Evolutionary conservation across 2,329 filamentous ascomycete genomes (phyloP), one percentile per base, ranked within the genome.

Genomic region (Penicillium decumbens): DNA sequence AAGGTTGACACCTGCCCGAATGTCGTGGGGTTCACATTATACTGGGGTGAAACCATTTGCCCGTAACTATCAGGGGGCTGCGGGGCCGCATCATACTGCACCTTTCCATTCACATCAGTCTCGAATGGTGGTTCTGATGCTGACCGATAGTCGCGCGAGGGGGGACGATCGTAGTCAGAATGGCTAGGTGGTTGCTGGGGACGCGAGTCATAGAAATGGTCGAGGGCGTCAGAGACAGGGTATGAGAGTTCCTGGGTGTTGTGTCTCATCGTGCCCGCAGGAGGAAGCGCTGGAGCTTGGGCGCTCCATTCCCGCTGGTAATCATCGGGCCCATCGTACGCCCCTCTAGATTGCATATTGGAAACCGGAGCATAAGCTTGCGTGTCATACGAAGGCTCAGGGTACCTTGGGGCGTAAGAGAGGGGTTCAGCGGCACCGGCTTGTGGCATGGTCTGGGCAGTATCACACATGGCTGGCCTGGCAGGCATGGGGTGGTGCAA

Each of bases 351-450:
- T 35, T 53, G 47, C 38, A 33, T 30, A 13, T 54, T 58, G 2
- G 60, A 48, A 6, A 51, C 45, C 4, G 61, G 60, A 52, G 72
- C 60, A 43, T 61, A 54, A 37, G 69, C 57, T 15, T 78, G 72
- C 39, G 75, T 65, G 57, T 81, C 77, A 56, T 80, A 65, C 48
- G 55, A 33, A 75, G 40, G 79, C 77, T 56, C 69, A 33, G 88
- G 85, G 65, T 92, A 87, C 5, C 83, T 84, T 1, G 89, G 89
- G 25, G 95, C 72, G 9, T 90, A 89, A 35, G 89, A 79, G 53
- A 88, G 79, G 75, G 90, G 90, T 29, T 92, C 82, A 37, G 81
- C 77, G 10, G 78, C 77, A 56, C 76, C 75, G 54, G 75, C 71
- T 39, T 76, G 78, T 48, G 73, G 74, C 28, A 64, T 51, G 43